These are phyloP conservation scores for Magnaporthiopsis incrustans DNA, from an alignment of 2,329 filamentous ascomycete species.

Conservation along the genomic window DNA sequence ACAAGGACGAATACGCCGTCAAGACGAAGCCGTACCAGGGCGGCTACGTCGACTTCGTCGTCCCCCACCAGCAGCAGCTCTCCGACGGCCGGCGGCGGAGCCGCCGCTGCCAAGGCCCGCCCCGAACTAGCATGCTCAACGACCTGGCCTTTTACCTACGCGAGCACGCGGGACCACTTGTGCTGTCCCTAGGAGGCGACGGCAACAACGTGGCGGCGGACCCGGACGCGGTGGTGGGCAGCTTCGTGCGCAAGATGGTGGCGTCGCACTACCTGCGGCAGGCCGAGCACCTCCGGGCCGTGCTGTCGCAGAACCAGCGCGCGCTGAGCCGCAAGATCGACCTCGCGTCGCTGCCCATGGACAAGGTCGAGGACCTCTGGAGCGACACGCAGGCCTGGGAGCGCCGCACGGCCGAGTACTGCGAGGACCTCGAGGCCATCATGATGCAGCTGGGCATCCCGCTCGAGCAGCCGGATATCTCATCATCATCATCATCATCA, in stretches of 20 bases:
- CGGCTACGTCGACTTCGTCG: slow-evolving; percentile 19
- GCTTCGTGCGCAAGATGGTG: slow-evolving; percentile 18
- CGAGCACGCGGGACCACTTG: slow-evolving; percentile 10
- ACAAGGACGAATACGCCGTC: slow-evolving; percentile 11
- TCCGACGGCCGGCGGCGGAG: slow-evolving; percentile 10
- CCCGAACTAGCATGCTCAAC: slow-evolving; percentile 15
- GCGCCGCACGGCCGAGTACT: slow-evolving; percentile 18
- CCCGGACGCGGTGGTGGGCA: slow-evolving; percentile 11
- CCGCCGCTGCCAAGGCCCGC: slow-evolving; percentile 14
- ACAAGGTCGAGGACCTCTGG: slow-evolving; percentile 19
- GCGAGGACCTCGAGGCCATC: slow-evolving; percentile 17
- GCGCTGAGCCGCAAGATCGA: slow-evolving; percentile 19
- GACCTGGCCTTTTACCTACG: slow-evolving; percentile 18
- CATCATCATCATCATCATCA: too few species aligned
- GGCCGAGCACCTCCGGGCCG: slow-evolving; percentile 15
- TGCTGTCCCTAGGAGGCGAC: too few species aligned
- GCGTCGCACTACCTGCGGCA: slow-evolving; percentile 18
- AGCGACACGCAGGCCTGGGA: slow-evolving; percentile 19
- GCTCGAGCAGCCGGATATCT: slow-evolving; percentile 10
- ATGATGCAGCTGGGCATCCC: slow-evolving; percentile 19
- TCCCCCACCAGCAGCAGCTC: slow-evolving; percentile 8
- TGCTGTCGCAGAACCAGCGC: slow-evolving; percentile 16
- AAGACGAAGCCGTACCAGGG: slow-evolving; percentile 16
- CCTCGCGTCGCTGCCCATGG: slow-evolving; percentile 12
- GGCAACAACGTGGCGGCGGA: slow-evolving; percentile 6